phyloP scores from a whole-genome alignment of 352 stramenopile species.

The Pythium vanterpoolii region DNA sequence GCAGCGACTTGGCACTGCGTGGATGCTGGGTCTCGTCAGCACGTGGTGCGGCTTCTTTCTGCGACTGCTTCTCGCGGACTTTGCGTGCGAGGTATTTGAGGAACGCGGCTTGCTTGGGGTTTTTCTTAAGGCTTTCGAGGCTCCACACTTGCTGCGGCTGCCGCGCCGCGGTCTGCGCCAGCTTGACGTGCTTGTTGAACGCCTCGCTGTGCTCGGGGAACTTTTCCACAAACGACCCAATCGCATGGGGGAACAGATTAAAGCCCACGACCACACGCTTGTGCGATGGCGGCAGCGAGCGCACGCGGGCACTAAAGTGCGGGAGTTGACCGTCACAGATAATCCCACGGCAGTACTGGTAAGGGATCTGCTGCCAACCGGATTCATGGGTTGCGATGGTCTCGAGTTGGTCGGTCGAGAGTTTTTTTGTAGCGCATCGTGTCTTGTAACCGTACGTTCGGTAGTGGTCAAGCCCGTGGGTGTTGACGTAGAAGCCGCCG shows the following conservation, averaged over 20 bases:
- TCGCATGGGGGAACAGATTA: slow-evolving; percentile 67
- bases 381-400: slow-evolving; percentile 20
- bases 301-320: slow-evolving; percentile 65
- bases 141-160: slow-evolving; percentile 39
- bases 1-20: neutral
- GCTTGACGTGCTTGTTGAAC: slow-evolving; percentile 75
- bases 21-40: neutral
- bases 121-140: slow-evolving; percentile 45
- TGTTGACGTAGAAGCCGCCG: slow-evolving; percentile 60
- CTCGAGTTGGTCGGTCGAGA: slow-evolving; percentile 53
- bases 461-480: slow-evolving; percentile 52
- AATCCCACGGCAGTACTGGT: slow-evolving; percentile 57
- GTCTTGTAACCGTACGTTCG: slow-evolving; percentile 66
- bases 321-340: slow-evolving; percentile 67
- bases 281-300: slow-evolving; percentile 25
- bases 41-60: neutral
- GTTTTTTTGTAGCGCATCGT: slow-evolving; percentile 27
- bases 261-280: slow-evolving; percentile 77
- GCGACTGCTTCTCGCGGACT: slow-evolving; percentile 42
- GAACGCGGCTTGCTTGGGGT: slow-evolving; percentile 68
- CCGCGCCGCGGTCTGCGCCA: slow-evolving; percentile 57
- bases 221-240: slow-evolving; percentile 51
- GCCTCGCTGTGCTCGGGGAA: slow-evolving; percentile 65
- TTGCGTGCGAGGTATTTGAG: slow-evolving; percentile 56
- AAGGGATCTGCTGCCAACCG: slow-evolving; percentile 45